Conservation (phyloP, 768 basidiomycete species). For the Russula earlei region DNA sequence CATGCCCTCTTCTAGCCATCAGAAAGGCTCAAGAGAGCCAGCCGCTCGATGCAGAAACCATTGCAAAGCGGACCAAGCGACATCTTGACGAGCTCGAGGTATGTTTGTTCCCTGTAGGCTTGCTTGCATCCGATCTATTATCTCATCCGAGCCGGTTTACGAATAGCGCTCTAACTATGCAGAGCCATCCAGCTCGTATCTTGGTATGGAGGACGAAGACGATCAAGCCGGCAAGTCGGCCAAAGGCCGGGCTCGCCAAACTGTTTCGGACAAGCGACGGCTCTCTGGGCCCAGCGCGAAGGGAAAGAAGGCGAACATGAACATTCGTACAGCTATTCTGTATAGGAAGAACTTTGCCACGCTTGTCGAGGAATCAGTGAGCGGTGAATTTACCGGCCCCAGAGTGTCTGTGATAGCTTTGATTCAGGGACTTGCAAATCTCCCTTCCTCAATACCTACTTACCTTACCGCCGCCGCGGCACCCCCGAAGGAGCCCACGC, state of each 20-base stretch:
- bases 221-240: slow-evolving; percentile 40
- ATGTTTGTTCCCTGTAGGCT: slow-evolving; percentile 15
- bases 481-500: slow-evolving; percentile 52
- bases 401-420: neutral
- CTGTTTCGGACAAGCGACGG: slow-evolving; percentile 68
- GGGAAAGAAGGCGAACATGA: slow-evolving; percentile 77
- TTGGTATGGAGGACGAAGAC: slow-evolving; percentile 33
- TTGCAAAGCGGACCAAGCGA: slow-evolving; percentile 65
- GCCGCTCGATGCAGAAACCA: slow-evolving; percentile 48
- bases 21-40: slow-evolving; percentile 38
- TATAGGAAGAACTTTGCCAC: slow-evolving; percentile 73
- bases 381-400: slow-evolving; percentile 24
- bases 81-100: slow-evolving; percentile 86
- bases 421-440: slow-evolving; percentile 45
- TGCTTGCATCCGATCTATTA: slow-evolving; percentile 11
- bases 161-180: slow-evolving; percentile 68
- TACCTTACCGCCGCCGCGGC: slow-evolving; percentile 65
- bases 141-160: slow-evolving; percentile 8
- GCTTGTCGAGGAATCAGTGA: slow-evolving; percentile 71
- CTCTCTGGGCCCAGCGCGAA: slow-evolving; percentile 42
- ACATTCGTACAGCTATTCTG: slow-evolving; percentile 66
- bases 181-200: slow-evolving; percentile 38
- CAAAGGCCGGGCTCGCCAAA: slow-evolving; percentile 65
- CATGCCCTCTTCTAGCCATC: slow-evolving; percentile 27
- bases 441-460: slow-evolving; percentile 46